These are phyloP conservation scores for Fusarium ramigenum DNA, from an alignment of 2,329 filamentous ascomycete species.

Conservation along the genomic window DNA sequence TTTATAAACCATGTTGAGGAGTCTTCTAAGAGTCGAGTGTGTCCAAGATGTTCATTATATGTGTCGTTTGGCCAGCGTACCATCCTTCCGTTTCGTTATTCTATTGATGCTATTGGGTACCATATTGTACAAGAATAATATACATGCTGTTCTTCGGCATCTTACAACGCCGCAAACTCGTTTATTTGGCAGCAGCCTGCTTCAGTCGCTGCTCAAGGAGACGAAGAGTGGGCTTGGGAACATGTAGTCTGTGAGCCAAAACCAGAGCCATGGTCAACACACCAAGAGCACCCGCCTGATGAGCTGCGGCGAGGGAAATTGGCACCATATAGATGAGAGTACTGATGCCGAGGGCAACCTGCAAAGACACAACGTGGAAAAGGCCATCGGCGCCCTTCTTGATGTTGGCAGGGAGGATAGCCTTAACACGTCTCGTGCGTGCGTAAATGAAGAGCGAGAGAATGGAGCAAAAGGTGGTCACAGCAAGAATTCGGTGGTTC, in stretches of 20 bases:
- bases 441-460: conserved; percentile 84
- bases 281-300: conserved; percentile 90
- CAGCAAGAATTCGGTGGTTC: conserved; percentile 92
- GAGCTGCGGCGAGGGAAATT: conserved; percentile 84
- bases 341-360: conserved; percentile 86
- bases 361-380: conserved; percentile 82
- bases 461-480: conserved; percentile 85
- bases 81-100: conserved; percentile 17
- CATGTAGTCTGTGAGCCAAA: conserved; percentile 79
- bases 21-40: conserved; percentile 32
- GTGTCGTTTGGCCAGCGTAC: conserved; percentile 4
- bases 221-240: conserved; percentile 72
- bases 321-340: conserved; percentile 96
- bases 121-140: conserved; percentile 40
- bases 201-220: conserved; percentile 65
- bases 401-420: conserved; percentile 69
- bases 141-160: conserved; percentile 31
- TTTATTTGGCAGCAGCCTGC: conserved; percentile 37
- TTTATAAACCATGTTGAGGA: conserved; percentile 19
- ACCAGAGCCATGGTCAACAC: conserved; percentile 85
- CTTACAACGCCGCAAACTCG: conserved; percentile 23
- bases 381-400: conserved; percentile 79
- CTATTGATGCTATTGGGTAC: conserved; percentile 31
- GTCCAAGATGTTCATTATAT: conserved; percentile 12
- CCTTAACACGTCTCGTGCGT: conserved; percentile 67